These are phyloP conservation scores for Eutrema japonicum DNA, from an alignment of 345 rosid genomes.

Conservation along the genomic window DNA sequence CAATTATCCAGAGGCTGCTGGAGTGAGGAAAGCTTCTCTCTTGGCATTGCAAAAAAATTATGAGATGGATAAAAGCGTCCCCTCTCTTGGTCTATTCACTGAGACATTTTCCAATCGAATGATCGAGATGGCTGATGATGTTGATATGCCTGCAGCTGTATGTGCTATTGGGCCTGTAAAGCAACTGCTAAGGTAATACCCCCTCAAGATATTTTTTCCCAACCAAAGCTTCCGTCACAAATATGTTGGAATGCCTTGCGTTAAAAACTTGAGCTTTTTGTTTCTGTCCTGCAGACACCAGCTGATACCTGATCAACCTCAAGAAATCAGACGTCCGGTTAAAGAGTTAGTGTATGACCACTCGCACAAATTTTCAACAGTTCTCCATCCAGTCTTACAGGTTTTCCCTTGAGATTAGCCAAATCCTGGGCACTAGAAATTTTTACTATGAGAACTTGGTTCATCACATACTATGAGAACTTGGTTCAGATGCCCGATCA, in stretches of 20 bases:
- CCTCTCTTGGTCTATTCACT: slow-evolving; percentile 84
- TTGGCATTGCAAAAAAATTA: slow-evolving; percentile 87
- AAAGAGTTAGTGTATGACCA: too few relatives aligned
- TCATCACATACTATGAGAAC: too few relatives aligned
- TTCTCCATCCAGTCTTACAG: slow-evolving; percentile 70
- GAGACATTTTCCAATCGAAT: slow-evolving; percentile 95
- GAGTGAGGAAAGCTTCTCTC: slow-evolving; percentile 93
- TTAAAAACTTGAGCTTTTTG: slow-evolving; percentile 26
- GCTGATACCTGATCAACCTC: slow-evolving; percentile 86
- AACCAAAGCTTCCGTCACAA: slow-evolving; percentile 11
- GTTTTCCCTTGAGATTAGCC: slow-evolving; percentile 47
- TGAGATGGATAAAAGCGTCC: slow-evolving; percentile 91
- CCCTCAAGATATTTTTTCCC: slow-evolving; percentile 26
- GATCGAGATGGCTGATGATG: slow-evolving; percentile 99
- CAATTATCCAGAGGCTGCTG: slow-evolving; percentile 66
- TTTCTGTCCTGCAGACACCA: slow-evolving; percentile 69
- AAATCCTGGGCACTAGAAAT: slow-evolving; percentile 31
- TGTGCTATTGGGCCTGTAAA: slow-evolving; percentile 93
- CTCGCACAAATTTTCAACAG: too few relatives aligned
- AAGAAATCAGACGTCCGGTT: too few relatives aligned
- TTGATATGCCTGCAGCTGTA: slow-evolving; percentile 91
- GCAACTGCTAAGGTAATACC: slow-evolving; percentile 81
- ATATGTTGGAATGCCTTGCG: slow-evolving; percentile 11
- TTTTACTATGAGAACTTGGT: slow-evolving; percentile 13
- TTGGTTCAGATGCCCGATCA: too few relatives aligned